phyloP scores from a whole-genome alignment of 1,284 basidiomycete species.

The Cryptococcus wingfieldii region DNA sequence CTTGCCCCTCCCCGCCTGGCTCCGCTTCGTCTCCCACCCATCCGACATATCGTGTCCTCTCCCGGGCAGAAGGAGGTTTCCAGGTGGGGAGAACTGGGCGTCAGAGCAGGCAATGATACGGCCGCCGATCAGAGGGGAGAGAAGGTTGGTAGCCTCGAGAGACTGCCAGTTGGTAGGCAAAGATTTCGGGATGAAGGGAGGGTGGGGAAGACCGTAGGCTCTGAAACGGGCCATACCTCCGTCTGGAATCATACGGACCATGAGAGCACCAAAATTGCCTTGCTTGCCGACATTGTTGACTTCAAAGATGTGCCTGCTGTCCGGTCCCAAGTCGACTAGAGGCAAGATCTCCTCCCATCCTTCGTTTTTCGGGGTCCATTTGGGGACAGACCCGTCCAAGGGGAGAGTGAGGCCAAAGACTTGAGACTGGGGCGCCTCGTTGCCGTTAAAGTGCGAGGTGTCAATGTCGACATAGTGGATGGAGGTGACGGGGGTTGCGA shows the following conservation, averaged over 20 bases:
- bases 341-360: conserved; percentile 75
- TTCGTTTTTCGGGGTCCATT: conserved; percentile 19
- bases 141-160: conserved; percentile 64
- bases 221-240: conserved; percentile 89
- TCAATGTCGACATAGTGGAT: conserved; percentile 84
- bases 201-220: conserved; percentile 73
- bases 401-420: conserved; percentile 61
- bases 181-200: conserved; percentile 43
- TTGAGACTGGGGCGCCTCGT: conserved; percentile 81
- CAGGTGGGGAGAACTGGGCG: conserved; percentile 90
- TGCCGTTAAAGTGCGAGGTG: conserved; percentile 93
- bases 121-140: conserved; percentile 85
- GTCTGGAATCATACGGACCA: conserved; percentile 93
- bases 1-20: conserved; percentile 64
- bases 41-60: conserved; percentile 90
- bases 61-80: conserved; percentile 87
- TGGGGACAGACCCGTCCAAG: conserved; percentile 47
- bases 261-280: conserved; percentile 69
- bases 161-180: conserved; percentile 53
- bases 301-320: conserved; percentile 78
- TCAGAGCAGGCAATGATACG: conserved; percentile 58
- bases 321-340: conserved; percentile 70
- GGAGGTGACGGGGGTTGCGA: conserved; percentile 69
- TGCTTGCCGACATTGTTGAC: conserved; percentile 47
- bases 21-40: conserved; percentile 96